A percentile compares a stretch with the other conserved stretches of the same genome.
phyloP scores from a whole-genome alignment of 352 stramenopile genomes.

The Phytophthora brassicae region DNA sequence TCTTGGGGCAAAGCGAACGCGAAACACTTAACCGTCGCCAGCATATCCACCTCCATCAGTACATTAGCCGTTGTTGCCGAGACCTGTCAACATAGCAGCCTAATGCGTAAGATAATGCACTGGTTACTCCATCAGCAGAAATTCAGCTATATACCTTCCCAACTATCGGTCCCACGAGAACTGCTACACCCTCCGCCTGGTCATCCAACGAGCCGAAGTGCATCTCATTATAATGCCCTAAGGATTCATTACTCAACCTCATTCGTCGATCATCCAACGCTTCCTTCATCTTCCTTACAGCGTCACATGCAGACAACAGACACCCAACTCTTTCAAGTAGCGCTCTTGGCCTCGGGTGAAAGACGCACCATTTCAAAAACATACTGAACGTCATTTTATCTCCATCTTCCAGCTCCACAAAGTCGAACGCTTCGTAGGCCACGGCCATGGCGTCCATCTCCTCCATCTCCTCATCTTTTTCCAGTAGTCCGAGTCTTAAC shows the following conservation, averaged over 20 bases:
- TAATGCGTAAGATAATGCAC: too few relatives aligned
- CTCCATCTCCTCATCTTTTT: slow-evolving; percentile 7
- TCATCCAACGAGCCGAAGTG: slow-evolving; percentile 30
- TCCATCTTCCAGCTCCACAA: slow-evolving; percentile 55
- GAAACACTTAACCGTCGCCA: slow-evolving; percentile 34
- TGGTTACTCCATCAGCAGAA: background rate
- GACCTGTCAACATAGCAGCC: too few relatives aligned
- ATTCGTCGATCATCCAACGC: slow-evolving; percentile 25
- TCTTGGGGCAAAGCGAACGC: slow-evolving; percentile 28
- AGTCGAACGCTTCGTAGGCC: slow-evolving; percentile 71
- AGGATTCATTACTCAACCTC: slow-evolving; percentile 12
- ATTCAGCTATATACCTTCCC: slow-evolving; percentile 6
- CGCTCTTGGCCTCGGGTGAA: slow-evolving; percentile 54
- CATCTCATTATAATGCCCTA: slow-evolving; percentile 34
- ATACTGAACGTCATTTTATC: slow-evolving; percentile 69
- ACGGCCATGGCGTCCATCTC: slow-evolving; percentile 58
- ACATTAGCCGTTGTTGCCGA: slow-evolving; percentile 24
- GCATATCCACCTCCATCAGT: slow-evolving; percentile 42
- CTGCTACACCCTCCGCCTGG: slow-evolving; percentile 16
- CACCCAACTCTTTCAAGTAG: slow-evolving; percentile 64
- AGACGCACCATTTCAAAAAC: slow-evolving; percentile 71
- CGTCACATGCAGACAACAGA: slow-evolving; percentile 43
- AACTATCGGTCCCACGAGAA: slow-evolving; percentile 47
- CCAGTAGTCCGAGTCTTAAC: slow-evolving; percentile 33
- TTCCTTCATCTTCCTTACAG: slow-evolving; percentile 36